A percentile compares a stretch with the other conserved stretches of the same genome.
These are phyloP conservation scores for Akanthomyces lecanii DNA, from an alignment of 2,329 filamentous ascomycete species.

Conservation along the genomic window DNA sequence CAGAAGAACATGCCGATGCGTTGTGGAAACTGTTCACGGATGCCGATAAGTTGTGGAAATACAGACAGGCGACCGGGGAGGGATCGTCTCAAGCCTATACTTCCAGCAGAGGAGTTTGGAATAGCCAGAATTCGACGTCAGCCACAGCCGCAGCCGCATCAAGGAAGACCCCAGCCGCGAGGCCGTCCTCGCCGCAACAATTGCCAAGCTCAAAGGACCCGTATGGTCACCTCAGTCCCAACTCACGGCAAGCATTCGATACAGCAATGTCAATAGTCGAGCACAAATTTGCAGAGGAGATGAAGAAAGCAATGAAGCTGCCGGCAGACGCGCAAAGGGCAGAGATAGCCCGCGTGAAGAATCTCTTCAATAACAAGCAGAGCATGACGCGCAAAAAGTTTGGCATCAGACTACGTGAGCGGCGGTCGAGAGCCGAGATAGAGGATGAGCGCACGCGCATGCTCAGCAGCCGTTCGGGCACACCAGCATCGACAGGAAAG, in stretches of 20 bases:
- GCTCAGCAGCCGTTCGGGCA: conserved; percentile 18
- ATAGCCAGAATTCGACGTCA: neutral
- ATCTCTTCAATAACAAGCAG: conserved; percentile 52
- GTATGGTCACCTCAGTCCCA: neutral
- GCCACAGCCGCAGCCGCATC: neutral
- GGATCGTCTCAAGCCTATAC: too few relatives aligned
- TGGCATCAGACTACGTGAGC: conserved; percentile 49
- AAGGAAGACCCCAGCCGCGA: too few relatives aligned
- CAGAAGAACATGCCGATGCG: conserved; percentile 15
- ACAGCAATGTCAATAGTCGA: conserved; percentile 27
- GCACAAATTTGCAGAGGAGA: conserved; percentile 34
- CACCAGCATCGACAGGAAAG: neutral
- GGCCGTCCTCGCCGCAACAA: neutral
- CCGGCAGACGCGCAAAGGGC: conserved; percentile 29
- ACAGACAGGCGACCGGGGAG: too few relatives aligned
- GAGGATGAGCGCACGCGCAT: conserved; percentile 40
- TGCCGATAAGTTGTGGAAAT: neutral
- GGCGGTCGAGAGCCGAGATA: conserved; percentile 45
- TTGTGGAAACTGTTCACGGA: neutral
- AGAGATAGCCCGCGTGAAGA: conserved; percentile 41
- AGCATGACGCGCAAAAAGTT: conserved; percentile 55
- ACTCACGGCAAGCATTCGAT: conserved; percentile 22
- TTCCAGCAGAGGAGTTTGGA: too few relatives aligned
- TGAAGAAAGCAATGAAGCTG: conserved; percentile 40
- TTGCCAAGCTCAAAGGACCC: conserved; percentile 2